Conservation (phyloP, 768 basidiomycete species). For the Hemileccinum rubropunctum region DNA sequence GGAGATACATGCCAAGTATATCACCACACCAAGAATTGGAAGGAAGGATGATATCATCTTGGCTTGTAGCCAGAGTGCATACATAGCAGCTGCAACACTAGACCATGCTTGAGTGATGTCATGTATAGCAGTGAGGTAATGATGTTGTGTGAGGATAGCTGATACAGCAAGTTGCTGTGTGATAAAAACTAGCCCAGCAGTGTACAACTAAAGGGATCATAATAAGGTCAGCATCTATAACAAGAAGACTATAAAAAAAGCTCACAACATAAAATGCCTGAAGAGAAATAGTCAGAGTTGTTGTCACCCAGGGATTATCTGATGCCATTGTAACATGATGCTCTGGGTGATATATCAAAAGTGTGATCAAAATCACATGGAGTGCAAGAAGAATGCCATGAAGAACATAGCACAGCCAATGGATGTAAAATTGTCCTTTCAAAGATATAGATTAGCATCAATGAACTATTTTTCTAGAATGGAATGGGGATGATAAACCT, state of each 20-base stretch:
- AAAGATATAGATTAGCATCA: not conserved
- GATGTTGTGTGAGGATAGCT: too few species aligned
- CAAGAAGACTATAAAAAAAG: too few species aligned
- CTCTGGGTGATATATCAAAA: not conserved
- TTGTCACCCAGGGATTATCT: not conserved
- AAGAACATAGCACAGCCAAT: not conserved
- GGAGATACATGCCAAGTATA: conserved; percentile 18
- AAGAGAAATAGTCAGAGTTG: not conserved
- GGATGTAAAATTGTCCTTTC: not conserved
- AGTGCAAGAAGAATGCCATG: not conserved
- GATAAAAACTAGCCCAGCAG: conserved; percentile 15
- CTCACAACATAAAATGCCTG: not conserved
- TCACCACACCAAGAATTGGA: conserved; percentile 10
- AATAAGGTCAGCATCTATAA: too few species aligned
- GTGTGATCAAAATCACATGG: not conserved
- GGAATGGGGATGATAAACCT: too few species aligned
- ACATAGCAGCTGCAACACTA: conserved; percentile 19
- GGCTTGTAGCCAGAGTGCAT: conserved; percentile 16
- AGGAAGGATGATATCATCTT: conserved; percentile 8
- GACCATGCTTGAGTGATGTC: conserved; percentile 20
- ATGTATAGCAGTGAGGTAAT: conserved; percentile 13
- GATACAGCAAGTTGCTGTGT: conserved; percentile 15
- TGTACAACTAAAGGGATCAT: conserved; percentile 8
- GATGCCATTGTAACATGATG: not conserved
- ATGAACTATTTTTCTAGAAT: too few species aligned